Evolutionary conservation across 164 flowering plant species (phyloP).

Genomic region (Dillenia suffruticosa): DNA sequence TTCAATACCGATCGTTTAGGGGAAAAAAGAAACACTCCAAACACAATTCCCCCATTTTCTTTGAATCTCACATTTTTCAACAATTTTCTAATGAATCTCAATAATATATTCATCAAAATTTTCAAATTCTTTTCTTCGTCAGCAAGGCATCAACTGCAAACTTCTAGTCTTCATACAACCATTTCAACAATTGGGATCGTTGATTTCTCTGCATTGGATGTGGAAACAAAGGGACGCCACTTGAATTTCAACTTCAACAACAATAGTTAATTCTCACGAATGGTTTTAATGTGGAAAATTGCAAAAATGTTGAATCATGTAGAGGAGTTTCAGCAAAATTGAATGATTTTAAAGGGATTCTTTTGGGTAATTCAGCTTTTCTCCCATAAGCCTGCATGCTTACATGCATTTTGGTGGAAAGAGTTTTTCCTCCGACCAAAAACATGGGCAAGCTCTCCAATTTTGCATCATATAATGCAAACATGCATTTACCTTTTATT

Average conservation of each 20-base stretch:
- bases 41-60: slow-evolving; percentile 25
- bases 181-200: slow-evolving; percentile 14
- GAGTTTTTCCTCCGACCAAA: too few species aligned
- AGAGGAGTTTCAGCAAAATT: slow-evolving; percentile 56
- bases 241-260: slow-evolving; percentile 15
- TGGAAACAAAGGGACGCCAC: slow-evolving; percentile 37
- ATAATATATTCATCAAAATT: slow-evolving; percentile 18
- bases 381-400: too few species aligned
- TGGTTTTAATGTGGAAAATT: slow-evolving; percentile 10
- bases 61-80: slow-evolving; percentile 30
- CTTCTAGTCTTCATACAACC: slow-evolving; percentile 7
- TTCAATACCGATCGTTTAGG: too few species aligned
- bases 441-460: too few species aligned
- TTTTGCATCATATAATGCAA: too few species aligned
- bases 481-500: too few species aligned
- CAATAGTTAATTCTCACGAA: slow-evolving; percentile 6
- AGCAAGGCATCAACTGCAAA: slow-evolving; percentile 30
- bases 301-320: slow-evolving; percentile 30
- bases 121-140: slow-evolving; percentile 37
- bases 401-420: too few species aligned
- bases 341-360: too few species aligned
- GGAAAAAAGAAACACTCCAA: slow-evolving; percentile 13
- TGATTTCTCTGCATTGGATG: slow-evolving; percentile 21
- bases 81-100: slow-evolving; percentile 12
- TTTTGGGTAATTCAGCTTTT: too few species aligned